Conservation (phyloP, 148 eudicot genomes). For the Rhododendron mucronatum region DNA sequence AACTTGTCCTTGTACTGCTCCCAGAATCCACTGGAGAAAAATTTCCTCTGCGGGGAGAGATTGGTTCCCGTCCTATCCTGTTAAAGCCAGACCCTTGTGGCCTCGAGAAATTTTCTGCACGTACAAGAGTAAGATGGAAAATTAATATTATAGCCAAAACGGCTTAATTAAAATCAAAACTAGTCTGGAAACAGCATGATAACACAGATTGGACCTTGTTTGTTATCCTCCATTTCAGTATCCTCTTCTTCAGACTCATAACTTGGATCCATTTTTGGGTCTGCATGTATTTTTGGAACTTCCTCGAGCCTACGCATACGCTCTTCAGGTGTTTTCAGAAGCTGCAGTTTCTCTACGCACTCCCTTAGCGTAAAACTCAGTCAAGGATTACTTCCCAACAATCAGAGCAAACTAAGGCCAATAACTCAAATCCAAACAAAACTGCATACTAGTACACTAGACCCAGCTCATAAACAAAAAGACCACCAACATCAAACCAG, state of each 20-base stretch:
- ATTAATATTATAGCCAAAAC: background rate
- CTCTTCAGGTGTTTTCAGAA: conserved; percentile 90
- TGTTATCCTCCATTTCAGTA: conserved; percentile 50
- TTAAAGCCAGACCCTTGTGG: conserved; percentile 43
- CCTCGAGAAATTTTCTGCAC: conserved; percentile 47
- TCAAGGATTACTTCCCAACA: conserved; percentile 46
- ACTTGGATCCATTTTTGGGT: conserved; percentile 96
- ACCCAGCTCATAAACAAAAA: background rate
- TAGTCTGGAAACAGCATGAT: background rate
- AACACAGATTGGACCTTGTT: conserved; percentile 46
- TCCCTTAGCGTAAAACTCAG: conserved; percentile 78
- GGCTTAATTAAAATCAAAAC: background rate
- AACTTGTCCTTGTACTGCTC: conserved; percentile 43
- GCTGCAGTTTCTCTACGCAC: conserved; percentile 89
- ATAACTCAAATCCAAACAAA: background rate
- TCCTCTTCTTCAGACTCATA: conserved; percentile 79
- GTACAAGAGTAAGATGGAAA: conserved; percentile 11
- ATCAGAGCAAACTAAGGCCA: background rate
- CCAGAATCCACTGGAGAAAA: conserved; percentile 53
- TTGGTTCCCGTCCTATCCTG: conserved; percentile 55
- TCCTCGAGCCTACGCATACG: conserved; percentile 89
- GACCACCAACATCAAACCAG: background rate
- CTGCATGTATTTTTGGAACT: conserved; percentile 78
- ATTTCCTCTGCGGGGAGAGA: conserved; percentile 60
- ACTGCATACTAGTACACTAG: background rate